Evolutionary conservation across 164 flowering plant species (phyloP).

Genomic region (Berberis vulgaris): DNA sequence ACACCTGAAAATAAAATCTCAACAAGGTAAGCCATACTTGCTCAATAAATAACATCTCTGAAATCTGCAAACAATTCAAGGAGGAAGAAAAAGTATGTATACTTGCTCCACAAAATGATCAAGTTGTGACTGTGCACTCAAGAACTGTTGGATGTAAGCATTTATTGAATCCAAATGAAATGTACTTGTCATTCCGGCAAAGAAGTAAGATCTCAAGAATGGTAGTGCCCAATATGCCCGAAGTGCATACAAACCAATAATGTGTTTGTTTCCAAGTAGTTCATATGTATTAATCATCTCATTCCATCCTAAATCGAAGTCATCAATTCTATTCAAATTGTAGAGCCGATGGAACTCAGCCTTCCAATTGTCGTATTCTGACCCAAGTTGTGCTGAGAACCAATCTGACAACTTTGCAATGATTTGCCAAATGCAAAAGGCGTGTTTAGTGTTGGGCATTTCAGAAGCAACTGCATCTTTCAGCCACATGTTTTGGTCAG

Average conservation of each 20-base stretch:
- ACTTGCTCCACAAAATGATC: conserved; percentile 58
- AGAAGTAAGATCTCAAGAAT: conserved; percentile 56
- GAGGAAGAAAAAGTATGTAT: conserved; percentile 2
- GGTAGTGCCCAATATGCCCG: conserved; percentile 69
- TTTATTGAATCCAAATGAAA: conserved; percentile 47
- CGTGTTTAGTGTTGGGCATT: conserved; percentile 67
- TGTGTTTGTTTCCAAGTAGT: conserved; percentile 61
- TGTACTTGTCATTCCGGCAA: conserved; percentile 57
- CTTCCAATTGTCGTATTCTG: conserved; percentile 67
- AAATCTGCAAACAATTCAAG: neutral
- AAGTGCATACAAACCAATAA: conserved; percentile 51
- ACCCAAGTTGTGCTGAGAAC: conserved; percentile 60
- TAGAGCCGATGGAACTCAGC: conserved; percentile 63
- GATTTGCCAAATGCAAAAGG: conserved; percentile 77
- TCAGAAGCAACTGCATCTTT: conserved; percentile 66
- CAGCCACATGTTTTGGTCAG: conserved; percentile 77
- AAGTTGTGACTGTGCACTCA: conserved; percentile 58
- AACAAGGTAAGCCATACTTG: conserved; percentile 3
- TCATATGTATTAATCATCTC: conserved; percentile 57
- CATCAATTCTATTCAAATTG: conserved; percentile 47
- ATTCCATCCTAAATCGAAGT: conserved; percentile 68
- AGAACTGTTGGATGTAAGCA: conserved; percentile 51
- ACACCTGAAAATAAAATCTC: conserved; percentile 31
- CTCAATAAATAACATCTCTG: neutral
- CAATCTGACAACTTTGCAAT: conserved; percentile 64